Evolutionary conservation across 2,329 filamentous ascomycete genomes (phyloP).

Genomic region (Colletotrichum musicola): DNA sequence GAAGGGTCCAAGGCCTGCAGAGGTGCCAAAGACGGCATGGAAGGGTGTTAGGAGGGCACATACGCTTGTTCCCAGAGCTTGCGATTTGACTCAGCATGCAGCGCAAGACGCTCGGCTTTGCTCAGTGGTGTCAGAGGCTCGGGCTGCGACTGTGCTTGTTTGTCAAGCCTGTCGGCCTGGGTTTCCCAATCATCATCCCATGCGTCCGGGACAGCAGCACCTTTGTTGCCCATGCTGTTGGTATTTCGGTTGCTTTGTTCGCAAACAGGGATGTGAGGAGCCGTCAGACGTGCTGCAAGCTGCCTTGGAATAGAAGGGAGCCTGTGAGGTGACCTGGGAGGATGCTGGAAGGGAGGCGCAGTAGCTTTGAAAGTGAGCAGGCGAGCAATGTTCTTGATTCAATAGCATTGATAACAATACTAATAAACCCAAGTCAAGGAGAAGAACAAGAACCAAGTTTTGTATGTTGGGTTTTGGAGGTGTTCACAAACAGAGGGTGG

Average conservation of each 20-base stretch:
- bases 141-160: conserved; percentile 51
- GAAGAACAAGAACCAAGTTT: background rate
- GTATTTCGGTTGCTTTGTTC: background rate
- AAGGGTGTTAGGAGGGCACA: conserved; percentile 45
- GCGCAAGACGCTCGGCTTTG: conserved; percentile 82
- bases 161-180: conserved; percentile 72
- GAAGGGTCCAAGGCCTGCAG: background rate
- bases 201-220: conserved; percentile 73
- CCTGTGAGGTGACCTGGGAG: conserved; percentile 5
- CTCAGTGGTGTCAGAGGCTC: conserved; percentile 63
- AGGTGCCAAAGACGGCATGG: background rate
- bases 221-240: conserved; percentile 61
- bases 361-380: conserved; percentile 23
- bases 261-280: background rate
- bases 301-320: background rate
- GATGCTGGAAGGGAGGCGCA: background rate
- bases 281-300: conserved; percentile 3
- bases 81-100: conserved; percentile 86
- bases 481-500: conserved; percentile 27
- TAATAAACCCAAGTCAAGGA: background rate
- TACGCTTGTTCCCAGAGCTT: conserved; percentile 93
- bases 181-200: conserved; percentile 95
- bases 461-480: conserved; percentile 1
- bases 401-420: conserved; percentile 18
- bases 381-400: conserved; percentile 11